Percentiles rank a stretch among this genome's conserved stretches.
These are phyloP conservation scores for Rhodofomes roseus DNA, from an alignment of 1,284 basidiomycete species.

Conservation along the genomic window DNA sequence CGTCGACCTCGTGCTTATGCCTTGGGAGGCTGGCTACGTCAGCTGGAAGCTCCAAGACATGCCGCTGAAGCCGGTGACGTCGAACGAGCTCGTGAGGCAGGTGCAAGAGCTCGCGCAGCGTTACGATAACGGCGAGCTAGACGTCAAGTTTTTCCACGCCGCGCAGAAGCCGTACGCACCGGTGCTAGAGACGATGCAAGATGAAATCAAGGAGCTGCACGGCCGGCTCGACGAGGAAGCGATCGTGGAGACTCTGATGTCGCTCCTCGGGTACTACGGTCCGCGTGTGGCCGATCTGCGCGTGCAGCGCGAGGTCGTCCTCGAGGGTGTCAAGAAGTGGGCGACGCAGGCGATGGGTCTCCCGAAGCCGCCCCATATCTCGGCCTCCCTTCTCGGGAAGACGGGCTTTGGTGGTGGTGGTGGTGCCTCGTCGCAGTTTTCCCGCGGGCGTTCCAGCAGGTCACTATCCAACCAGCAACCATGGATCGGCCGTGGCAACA, in stretches of 20 bases:
- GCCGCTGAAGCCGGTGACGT: conserved; percentile 63
- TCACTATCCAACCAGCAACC: too few relatives aligned
- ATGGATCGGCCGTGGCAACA: neutral
- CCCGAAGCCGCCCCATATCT: neutral
- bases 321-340: conserved; percentile 71
- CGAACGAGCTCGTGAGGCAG: conserved; percentile 48
- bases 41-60: conserved; percentile 63
- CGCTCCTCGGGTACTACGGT: conserved; percentile 78
- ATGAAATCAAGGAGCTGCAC: conserved; percentile 32
- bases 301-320: conserved; percentile 41
- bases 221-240: conserved; percentile 48
- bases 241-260: conserved; percentile 64
- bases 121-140: conserved; percentile 46
- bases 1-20: conserved; percentile 84
- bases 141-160: conserved; percentile 15
- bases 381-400: neutral
- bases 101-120: conserved; percentile 46
- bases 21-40: conserved; percentile 81
- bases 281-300: conserved; percentile 50
- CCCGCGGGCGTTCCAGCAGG: too few relatives aligned
- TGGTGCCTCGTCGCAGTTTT: too few relatives aligned
- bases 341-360: conserved; percentile 50
- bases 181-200: conserved; percentile 13
- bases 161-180: conserved; percentile 6
- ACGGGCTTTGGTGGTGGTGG: neutral